phyloP scores from a whole-genome alignment of 352 stramenopile genomes.

The Phytopythium aichiense region DNA sequence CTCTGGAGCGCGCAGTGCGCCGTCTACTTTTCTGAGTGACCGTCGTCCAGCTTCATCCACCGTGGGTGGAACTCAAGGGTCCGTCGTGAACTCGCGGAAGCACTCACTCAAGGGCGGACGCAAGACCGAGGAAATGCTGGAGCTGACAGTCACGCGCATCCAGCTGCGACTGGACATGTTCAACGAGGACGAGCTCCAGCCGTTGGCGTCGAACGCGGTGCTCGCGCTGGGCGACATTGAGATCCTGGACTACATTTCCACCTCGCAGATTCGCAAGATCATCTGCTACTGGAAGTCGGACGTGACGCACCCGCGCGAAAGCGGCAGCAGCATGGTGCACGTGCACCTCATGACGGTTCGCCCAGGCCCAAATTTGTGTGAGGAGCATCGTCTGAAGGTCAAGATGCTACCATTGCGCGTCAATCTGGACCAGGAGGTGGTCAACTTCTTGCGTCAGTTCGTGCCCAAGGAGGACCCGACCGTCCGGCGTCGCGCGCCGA shows the following conservation, averaged over 20 bases:
- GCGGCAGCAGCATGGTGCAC: slow-evolving; percentile 78
- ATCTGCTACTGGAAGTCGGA: slow-evolving; percentile 90
- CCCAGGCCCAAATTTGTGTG: slow-evolving; percentile 65
- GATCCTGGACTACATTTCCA: slow-evolving; percentile 88
- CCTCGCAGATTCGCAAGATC: slow-evolving; percentile 87
- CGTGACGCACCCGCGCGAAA: slow-evolving; percentile 73
- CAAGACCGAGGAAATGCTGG: slow-evolving; percentile 89
- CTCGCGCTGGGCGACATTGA: slow-evolving; percentile 77
- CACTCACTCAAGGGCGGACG: slow-evolving; percentile 67
- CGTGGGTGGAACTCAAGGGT: slow-evolving; percentile 1
- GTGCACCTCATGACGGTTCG: slow-evolving; percentile 79
- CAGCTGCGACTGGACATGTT: slow-evolving; percentile 84
- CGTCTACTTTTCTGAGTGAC: slow-evolving; percentile 14
- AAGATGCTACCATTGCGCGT: slow-evolving; percentile 72
- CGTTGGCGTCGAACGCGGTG: slow-evolving; percentile 69
- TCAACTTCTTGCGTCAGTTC: slow-evolving; percentile 86
- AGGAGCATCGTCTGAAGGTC: slow-evolving; percentile 81
- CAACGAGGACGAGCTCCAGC: slow-evolving; percentile 68
- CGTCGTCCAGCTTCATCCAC: slow-evolving; percentile 6
- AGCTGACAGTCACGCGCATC: slow-evolving; percentile 74
- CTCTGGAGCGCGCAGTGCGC: slow-evolving; percentile 27
- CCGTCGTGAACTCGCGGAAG: slow-evolving; percentile 27
- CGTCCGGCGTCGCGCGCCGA: slow-evolving; percentile 2
- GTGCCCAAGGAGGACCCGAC: slow-evolving; percentile 44
- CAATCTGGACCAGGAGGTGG: slow-evolving; percentile 86